Evolutionary conservation across 768 basidiomycete genomes (phyloP).

Genomic region (Trametes cinnabarina): DNA sequence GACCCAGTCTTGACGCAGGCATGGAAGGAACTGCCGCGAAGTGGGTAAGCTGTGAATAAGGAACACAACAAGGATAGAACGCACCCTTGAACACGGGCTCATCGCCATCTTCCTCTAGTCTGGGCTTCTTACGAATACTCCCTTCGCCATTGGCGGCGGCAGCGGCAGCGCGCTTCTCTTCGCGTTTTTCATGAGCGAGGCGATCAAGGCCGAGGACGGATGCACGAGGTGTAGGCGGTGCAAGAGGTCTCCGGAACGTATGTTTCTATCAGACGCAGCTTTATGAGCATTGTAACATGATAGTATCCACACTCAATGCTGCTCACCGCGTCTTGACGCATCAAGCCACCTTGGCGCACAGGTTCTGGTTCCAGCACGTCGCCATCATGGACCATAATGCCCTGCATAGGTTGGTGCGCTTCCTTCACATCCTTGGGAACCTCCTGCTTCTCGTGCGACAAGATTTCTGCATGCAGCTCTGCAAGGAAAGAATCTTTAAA

Average conservation of each 20-base stretch:
- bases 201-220: constrained; percentile 87
- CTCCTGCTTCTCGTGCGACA: constrained; percentile 68
- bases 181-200: constrained; percentile 85
- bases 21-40: constrained; percentile 88
- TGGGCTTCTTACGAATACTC: constrained; percentile 61
- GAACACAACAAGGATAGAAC: constrained; percentile 15
- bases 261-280: constrained; percentile 54
- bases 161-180: constrained; percentile 76
- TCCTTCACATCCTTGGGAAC: constrained; percentile 38
- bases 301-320: not conserved
- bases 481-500: constrained; percentile 76
- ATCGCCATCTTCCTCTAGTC: constrained; percentile 48
- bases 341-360: constrained; percentile 72
- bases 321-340: constrained; percentile 62
- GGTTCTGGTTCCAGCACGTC: constrained; percentile 85
- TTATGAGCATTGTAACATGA: not conserved
- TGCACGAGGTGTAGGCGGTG: constrained; percentile 72
- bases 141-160: constrained; percentile 41
- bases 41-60: no score
- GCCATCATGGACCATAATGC: constrained; percentile 73
- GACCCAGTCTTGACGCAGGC: constrained; percentile 55
- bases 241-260: constrained; percentile 72
- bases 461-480: constrained; percentile 77
- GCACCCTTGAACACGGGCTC: constrained; percentile 87
- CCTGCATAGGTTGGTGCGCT: constrained; percentile 55